A percentile compares a stretch with the other conserved stretches of the same genome.
These are phyloP conservation scores for Agrocybe chaxingu DNA, from an alignment of 768 basidiomycete genomes.

Conservation along the genomic window DNA sequence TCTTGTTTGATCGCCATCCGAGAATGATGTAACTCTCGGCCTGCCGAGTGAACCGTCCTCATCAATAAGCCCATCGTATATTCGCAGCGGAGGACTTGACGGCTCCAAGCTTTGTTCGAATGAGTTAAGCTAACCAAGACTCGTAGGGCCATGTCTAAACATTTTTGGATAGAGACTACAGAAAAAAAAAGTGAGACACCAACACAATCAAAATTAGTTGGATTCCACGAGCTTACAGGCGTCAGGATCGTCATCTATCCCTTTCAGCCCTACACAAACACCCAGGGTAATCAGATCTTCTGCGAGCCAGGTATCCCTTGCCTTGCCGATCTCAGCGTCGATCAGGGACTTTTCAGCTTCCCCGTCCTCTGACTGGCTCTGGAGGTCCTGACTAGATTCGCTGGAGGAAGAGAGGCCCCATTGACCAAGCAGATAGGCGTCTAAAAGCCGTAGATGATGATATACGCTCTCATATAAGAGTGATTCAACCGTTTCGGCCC, in stretches of 20 bases:
- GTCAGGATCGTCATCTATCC: slow-evolving; percentile 14
- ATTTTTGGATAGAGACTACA: slow-evolving; percentile 35
- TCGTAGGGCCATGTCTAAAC: slow-evolving; percentile 56
- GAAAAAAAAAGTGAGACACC: neutral
- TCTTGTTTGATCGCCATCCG: neutral
- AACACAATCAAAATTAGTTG: neutral
- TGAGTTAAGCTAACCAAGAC: slow-evolving; percentile 74
- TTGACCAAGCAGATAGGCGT: slow-evolving; percentile 57
- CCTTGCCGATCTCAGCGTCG: slow-evolving; percentile 26
- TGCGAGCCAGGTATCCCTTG: slow-evolving; percentile 42
- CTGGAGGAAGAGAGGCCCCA: slow-evolving; percentile 33
- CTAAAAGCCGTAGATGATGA: slow-evolving; percentile 57
- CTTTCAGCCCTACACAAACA: slow-evolving; percentile 40
- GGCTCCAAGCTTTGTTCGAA: slow-evolving; percentile 53
- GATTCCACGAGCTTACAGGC: slow-evolving; percentile 12
- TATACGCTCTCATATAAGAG: slow-evolving; percentile 41
- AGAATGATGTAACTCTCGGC: slow-evolving; percentile 14
- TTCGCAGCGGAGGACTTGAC: slow-evolving; percentile 43
- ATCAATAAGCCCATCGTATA: slow-evolving; percentile 45
- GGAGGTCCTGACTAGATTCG: slow-evolving; percentile 3
- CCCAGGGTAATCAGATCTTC: slow-evolving; percentile 50
- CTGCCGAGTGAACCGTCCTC: slow-evolving; percentile 40
- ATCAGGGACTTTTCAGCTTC: slow-evolving; percentile 7
- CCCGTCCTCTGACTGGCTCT: slow-evolving; percentile 7
- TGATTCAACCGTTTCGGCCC: slow-evolving; percentile 18